Evolutionary conservation across 176 grass and related monocot species (phyloP).

Genomic region (Pontederia paniculata): DNA sequence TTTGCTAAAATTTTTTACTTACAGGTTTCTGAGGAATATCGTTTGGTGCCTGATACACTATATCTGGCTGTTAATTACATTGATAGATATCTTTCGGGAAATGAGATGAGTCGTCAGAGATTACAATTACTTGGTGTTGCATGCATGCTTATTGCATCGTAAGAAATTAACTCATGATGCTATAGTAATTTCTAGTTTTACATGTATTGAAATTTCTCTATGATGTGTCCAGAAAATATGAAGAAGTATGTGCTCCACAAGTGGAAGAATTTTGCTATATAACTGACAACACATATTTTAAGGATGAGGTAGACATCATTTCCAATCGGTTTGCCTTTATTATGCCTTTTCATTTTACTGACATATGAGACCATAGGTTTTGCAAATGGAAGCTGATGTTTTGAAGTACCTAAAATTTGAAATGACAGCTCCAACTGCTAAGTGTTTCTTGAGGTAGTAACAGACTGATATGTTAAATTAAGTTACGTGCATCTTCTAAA

Average conservation of each 20-base stretch:
- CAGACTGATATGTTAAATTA: background rate
- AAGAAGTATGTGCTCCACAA: conserved; percentile 96
- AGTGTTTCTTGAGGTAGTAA: conserved; percentile 80
- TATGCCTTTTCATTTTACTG: background rate
- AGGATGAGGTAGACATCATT: conserved; percentile 55
- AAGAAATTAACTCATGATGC: conserved; percentile 30
- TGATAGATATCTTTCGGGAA: conserved; percentile 88
- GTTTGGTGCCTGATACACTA: conserved; percentile 82
- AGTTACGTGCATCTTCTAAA: background rate
- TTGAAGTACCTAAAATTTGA: conserved; percentile 92
- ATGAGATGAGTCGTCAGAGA: conserved; percentile 79
- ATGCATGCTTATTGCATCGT: conserved; percentile 96
- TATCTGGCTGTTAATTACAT: conserved; percentile 90
- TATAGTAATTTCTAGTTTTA: background rate
- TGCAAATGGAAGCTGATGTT: conserved; percentile 85
- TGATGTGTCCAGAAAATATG: conserved; percentile 65
- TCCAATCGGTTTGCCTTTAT: background rate
- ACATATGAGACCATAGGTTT: conserved; percentile 30
- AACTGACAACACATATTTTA: conserved; percentile 98
- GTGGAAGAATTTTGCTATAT: conserved; percentile 99
- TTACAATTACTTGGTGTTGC: conserved; percentile 94
- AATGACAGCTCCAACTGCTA: conserved; percentile 77
- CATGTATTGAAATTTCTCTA: background rate
- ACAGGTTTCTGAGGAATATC: conserved; percentile 86
- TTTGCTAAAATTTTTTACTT: conserved; percentile 3